phyloP scores from a whole-genome alignment of 768 basidiomycete species.

The Collybia sordida region DNA sequence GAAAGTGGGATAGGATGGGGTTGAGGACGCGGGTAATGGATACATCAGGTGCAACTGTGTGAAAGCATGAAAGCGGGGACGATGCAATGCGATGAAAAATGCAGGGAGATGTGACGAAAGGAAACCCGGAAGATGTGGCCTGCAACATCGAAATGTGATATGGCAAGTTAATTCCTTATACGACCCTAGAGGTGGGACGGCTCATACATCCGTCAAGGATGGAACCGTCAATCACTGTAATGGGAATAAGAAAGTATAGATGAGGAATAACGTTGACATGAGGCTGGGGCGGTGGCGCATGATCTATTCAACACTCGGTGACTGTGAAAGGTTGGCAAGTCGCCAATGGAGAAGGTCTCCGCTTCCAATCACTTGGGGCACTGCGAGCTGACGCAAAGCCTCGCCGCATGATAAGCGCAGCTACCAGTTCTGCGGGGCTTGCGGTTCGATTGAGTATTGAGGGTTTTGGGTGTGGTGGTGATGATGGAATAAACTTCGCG shows the following conservation, averaged over 20 bases:
- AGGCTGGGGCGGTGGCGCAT: not conserved
- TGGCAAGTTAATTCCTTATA: too few relatives aligned
- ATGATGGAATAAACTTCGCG: not conserved
- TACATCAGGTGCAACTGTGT: conserved; percentile 6
- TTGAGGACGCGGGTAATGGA: conserved; percentile 8
- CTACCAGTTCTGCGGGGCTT: conserved; percentile 12
- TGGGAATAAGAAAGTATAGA: not conserved
- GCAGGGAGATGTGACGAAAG: conserved; percentile 7
- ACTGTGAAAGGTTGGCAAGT: conserved; percentile 5
- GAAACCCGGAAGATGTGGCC: not conserved
- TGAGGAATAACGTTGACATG: not conserved
- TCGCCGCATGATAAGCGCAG: conserved; percentile 15
- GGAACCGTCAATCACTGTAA: not conserved
- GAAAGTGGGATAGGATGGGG: not conserved
- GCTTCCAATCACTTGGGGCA: conserved; percentile 1
- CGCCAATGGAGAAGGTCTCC: conserved; percentile 14
- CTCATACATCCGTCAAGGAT: not conserved
- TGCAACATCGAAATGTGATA: not conserved
- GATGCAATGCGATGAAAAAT: conserved; percentile 1
- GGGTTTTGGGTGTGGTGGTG: conserved; percentile 6
- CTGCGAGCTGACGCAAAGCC: conserved; percentile 6
- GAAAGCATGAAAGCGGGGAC: conserved; percentile 10
- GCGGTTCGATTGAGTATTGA: conserved; percentile 6
- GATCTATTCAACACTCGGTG: not conserved
- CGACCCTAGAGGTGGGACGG: not conserved